A percentile compares a stretch with the other conserved stretches of the same genome.
phyloP scores from a whole-genome alignment of 208 protist species.

The Angomonas ambiguus region DNA sequence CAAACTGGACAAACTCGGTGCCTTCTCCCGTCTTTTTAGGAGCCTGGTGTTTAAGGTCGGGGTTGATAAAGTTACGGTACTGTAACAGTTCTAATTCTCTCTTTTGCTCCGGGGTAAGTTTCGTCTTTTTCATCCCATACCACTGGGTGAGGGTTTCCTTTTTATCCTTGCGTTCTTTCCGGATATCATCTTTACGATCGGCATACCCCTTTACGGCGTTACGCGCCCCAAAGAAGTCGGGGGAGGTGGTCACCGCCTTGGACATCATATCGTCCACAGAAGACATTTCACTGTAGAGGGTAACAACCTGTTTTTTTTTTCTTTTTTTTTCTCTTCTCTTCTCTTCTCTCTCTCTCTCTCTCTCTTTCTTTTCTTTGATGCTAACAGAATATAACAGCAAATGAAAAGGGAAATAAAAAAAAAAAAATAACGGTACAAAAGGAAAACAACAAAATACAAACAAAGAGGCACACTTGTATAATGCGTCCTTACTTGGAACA shows the following conservation, averaged over 20 bases:
- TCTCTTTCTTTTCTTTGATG: neutral
- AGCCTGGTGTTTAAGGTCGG: conserved; percentile 66
- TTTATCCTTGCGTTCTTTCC: conserved; percentile 54
- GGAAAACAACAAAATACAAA: too few relatives aligned
- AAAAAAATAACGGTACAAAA: conserved; percentile 12
- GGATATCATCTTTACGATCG: conserved; percentile 68
- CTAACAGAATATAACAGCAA: conserved; percentile 11
- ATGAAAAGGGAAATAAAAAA: conserved; percentile 15
- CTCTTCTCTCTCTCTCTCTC: neutral
- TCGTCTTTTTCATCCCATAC: conserved; percentile 79
- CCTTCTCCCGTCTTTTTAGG: conserved; percentile 58
- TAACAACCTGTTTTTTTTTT: neutral
- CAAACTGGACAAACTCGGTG: conserved; percentile 85
- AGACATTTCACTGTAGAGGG: conserved; percentile 10
- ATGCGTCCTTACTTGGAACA: too few relatives aligned
- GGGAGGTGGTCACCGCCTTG: conserved; percentile 73
- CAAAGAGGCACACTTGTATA: too few relatives aligned
- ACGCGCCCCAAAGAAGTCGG: conserved; percentile 52
- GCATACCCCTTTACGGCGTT: conserved; percentile 66
- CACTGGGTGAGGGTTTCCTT: conserved; percentile 80
- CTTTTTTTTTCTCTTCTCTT: neutral
- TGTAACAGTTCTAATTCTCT: conserved; percentile 83
- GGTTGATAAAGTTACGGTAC: conserved; percentile 86
- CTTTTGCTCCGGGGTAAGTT: conserved; percentile 44
- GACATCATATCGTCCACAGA: conserved; percentile 76